Conservation (phyloP, 345 rosid species). For the Pelargonium nanum region DNA sequence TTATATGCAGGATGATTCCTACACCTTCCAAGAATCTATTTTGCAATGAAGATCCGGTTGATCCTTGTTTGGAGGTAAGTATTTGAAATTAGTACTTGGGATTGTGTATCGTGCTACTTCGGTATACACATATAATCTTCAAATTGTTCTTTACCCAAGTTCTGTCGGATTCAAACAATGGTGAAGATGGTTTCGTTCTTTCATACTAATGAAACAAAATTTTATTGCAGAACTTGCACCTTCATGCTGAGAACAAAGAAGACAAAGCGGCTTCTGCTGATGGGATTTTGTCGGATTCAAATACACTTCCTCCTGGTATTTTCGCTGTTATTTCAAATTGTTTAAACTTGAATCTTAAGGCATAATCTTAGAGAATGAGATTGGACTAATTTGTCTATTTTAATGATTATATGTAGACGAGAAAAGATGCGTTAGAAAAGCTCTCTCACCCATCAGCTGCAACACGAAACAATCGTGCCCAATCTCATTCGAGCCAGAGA, state of each 20-base stretch:
- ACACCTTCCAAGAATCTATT: constrained; percentile 37
- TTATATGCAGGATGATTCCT: constrained; percentile 31
- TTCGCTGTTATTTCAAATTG: background rate
- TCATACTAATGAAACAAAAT: background rate
- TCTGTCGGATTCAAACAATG: no score
- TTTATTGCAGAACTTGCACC: constrained; percentile 25
- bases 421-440: constrained; percentile 26
- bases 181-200: background rate
- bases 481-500: constrained; percentile 24
- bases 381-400: background rate
- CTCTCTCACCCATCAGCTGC: constrained; percentile 46
- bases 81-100: background rate
- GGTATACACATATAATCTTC: background rate
- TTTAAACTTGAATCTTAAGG: background rate
- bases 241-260: constrained; percentile 16
- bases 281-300: constrained; percentile 12
- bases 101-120: background rate
- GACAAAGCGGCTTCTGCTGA: constrained; percentile 13
- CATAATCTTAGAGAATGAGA: background rate
- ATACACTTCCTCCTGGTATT: constrained; percentile 28
- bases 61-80: constrained; percentile 36
- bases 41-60: constrained; percentile 24
- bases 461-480: constrained; percentile 21
- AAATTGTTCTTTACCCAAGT: no score
- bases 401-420: constrained; percentile 12